These are phyloP conservation scores for Yamadazyma blattariae DNA, from an alignment of 1,139 yeast species.

Conservation along the genomic window DNA sequence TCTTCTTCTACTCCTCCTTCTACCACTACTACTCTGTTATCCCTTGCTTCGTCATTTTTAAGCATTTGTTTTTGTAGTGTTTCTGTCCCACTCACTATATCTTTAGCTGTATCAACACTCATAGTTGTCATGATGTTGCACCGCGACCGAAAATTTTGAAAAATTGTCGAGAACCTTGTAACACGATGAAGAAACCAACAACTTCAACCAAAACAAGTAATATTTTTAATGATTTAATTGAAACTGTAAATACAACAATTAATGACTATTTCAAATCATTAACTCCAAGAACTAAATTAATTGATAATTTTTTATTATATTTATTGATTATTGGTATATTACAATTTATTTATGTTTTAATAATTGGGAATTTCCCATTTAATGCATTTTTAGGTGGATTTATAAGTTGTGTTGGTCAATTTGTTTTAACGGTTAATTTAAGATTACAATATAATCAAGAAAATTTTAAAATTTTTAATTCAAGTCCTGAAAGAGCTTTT, in stretches of 20 bases:
- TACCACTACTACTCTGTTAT: too few relatives aligned
- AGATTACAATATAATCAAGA: constrained; percentile 59
- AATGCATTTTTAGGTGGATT: constrained; percentile 96
- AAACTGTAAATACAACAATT: constrained; percentile 38
- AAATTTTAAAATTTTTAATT: constrained; percentile 17
- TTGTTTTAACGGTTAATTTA: constrained; percentile 78
- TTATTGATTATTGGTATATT: constrained; percentile 71
- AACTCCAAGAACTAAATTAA: constrained; percentile 55
- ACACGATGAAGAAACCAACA: constrained; percentile 3
- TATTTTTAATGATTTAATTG: constrained; percentile 9
- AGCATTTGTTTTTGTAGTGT: too few relatives aligned
- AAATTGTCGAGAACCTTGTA: background rate
- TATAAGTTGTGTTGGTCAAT: constrained; percentile 90
- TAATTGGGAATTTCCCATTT: constrained; percentile 91
- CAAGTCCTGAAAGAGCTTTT: constrained; percentile 78
- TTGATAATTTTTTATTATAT: constrained; percentile 75
- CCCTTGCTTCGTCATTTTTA: too few relatives aligned
- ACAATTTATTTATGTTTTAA: constrained; percentile 72
- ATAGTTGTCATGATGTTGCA: too few relatives aligned
- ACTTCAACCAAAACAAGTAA: background rate
- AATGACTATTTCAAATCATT: constrained; percentile 41
- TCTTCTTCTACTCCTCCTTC: background rate
- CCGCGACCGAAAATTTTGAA: too few relatives aligned
- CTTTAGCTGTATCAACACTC: too few relatives aligned
- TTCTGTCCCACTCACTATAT: too few relatives aligned